Percentiles rank a stretch among this genome's conserved stretches.
These are phyloP conservation scores for Silene coronaria DNA, from an alignment of 179 eudicot species.

Conservation along the genomic window DNA sequence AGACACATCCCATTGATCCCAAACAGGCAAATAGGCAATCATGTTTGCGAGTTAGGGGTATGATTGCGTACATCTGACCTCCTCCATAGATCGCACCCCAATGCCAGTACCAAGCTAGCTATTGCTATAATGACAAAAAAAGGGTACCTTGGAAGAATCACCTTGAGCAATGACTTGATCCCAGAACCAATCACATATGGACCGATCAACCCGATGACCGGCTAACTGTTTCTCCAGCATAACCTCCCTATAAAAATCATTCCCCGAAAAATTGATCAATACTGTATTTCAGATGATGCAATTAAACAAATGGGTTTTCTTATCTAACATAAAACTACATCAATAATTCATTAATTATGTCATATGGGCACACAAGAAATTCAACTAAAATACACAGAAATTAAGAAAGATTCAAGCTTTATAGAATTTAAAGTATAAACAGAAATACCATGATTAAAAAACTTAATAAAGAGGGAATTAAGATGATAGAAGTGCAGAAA, in stretches of 20 bases:
- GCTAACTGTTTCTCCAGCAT: slow-evolving; percentile 89
- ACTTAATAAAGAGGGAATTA: neutral
- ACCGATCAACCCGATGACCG: slow-evolving; percentile 85
- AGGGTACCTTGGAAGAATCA: slow-evolving; percentile 73
- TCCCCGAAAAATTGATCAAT: neutral
- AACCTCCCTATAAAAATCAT: slow-evolving; percentile 55
- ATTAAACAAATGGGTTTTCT: neutral
- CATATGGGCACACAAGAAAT: neutral
- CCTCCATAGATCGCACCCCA: neutral
- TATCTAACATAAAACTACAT: neutral
- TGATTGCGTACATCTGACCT: neutral
- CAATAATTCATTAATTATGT: neutral
- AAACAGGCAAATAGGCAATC: neutral
- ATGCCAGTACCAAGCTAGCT: neutral
- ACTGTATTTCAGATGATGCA: neutral
- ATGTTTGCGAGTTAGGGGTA: neutral
- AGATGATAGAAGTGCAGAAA: neutral
- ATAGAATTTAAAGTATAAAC: neutral
- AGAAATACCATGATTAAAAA: neutral
- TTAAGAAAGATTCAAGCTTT: neutral
- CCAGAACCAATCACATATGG: slow-evolving; percentile 97
- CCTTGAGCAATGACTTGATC: slow-evolving; percentile 68
- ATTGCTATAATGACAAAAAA: neutral
- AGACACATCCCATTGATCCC: neutral
- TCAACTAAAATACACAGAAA: neutral